Conservation (phyloP, 495 filamentous ascomycete species). For the Acidiella bohemica region DNA sequence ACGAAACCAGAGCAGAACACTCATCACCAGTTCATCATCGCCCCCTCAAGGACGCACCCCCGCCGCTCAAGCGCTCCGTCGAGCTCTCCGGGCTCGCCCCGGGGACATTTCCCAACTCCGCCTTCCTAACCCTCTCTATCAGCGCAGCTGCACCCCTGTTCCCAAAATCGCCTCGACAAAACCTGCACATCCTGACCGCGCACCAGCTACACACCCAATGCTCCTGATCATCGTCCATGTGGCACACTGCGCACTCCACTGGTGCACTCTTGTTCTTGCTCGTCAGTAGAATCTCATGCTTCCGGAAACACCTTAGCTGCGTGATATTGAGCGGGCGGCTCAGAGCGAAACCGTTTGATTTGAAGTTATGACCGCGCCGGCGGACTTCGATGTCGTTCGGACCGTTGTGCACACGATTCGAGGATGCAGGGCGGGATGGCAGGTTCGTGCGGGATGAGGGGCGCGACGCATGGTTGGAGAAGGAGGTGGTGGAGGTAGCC, state of each 20-base stretch:
- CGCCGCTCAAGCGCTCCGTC: not conserved
- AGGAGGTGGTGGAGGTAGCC: too few relatives aligned
- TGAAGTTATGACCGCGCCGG: slow-evolving; percentile 15
- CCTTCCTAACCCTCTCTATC: slow-evolving; percentile 11
- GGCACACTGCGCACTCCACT: slow-evolving; percentile 19
- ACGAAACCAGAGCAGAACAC: too few relatives aligned
- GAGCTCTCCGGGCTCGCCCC: slow-evolving; percentile 6
- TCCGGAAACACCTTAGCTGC: slow-evolving; percentile 11
- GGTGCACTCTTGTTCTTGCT: slow-evolving; percentile 13
- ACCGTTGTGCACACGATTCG: not conserved
- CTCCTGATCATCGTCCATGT: slow-evolving; percentile 16
- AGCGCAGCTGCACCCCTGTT: slow-evolving; percentile 7
- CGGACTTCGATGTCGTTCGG: slow-evolving; percentile 5
- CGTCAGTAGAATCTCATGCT: slow-evolving; percentile 1
- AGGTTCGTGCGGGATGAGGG: slow-evolving; percentile 1
- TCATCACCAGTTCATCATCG: too few relatives aligned
- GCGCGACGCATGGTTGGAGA: too few relatives aligned
- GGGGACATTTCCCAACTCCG: too few relatives aligned
- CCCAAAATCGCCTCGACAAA: slow-evolving; percentile 11
- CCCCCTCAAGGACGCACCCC: too few relatives aligned
- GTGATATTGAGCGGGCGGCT: slow-evolving; percentile 8
- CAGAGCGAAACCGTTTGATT: slow-evolving; percentile 14
- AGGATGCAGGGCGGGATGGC: slow-evolving; percentile 3
- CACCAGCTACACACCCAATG: slow-evolving; percentile 17
- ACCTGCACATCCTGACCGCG: slow-evolving; percentile 18